Evolutionary conservation across 352 stramenopile genomes (phyloP).

Genomic region (Globisporangium spinosum): DNA sequence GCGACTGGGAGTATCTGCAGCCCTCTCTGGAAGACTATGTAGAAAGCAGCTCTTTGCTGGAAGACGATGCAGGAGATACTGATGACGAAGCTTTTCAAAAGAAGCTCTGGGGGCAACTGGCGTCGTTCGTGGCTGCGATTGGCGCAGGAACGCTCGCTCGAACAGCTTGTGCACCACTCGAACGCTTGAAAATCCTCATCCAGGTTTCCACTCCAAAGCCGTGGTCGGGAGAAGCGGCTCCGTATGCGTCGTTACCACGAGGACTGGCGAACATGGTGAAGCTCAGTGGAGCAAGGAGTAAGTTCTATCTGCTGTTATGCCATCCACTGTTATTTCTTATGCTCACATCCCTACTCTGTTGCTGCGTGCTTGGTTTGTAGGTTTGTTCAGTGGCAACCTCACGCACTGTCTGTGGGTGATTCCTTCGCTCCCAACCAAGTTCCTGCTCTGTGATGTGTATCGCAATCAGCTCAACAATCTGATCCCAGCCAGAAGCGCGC

Average conservation of each 20-base stretch:
- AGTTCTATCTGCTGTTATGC: background rate
- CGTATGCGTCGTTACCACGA: slow-evolving; percentile 45
- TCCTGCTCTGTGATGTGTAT: slow-evolving; percentile 71
- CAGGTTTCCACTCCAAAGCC: slow-evolving; percentile 40
- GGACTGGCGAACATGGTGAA: slow-evolving; percentile 74
- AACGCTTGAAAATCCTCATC: slow-evolving; percentile 83
- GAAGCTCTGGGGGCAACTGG: slow-evolving; percentile 34
- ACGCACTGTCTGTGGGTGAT: slow-evolving; percentile 79
- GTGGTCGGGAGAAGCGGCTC: slow-evolving; percentile 11
- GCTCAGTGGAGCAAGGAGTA: slow-evolving; percentile 48
- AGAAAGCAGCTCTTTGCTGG: background rate
- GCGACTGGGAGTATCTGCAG: slow-evolving; percentile 54
- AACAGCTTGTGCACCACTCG: slow-evolving; percentile 65
- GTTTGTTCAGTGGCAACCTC: slow-evolving; percentile 77
- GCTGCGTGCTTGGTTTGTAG: slow-evolving; percentile 14
- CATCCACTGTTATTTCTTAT: background rate
- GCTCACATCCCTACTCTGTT: background rate
- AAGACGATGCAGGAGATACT: background rate
- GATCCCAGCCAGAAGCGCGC: slow-evolving; percentile 6
- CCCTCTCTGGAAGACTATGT: slow-evolving; percentile 24
- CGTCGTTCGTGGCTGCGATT: slow-evolving; percentile 64
- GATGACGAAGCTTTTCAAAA: slow-evolving; percentile 10
- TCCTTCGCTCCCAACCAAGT: slow-evolving; percentile 78
- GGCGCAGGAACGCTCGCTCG: slow-evolving; percentile 53
- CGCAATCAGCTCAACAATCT: slow-evolving; percentile 43